Conservation (phyloP, 352 stramenopile species). For the Phytophthora fragariaefolia region DNA sequence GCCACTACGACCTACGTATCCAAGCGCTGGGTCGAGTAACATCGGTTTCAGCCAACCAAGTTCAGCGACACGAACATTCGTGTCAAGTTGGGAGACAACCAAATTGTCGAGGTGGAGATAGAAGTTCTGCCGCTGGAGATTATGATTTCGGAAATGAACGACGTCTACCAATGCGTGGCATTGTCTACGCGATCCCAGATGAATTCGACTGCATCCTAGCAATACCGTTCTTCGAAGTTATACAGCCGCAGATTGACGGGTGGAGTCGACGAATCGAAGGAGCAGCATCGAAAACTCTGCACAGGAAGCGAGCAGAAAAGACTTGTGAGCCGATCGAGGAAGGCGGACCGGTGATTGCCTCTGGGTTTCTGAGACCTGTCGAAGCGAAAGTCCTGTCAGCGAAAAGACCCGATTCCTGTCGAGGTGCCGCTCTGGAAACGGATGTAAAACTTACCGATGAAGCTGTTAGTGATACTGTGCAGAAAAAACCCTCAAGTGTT, state of each 20-base stretch:
- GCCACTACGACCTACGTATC: constrained; percentile 10
- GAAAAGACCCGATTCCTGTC: constrained; percentile 23
- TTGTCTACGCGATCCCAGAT: no score
- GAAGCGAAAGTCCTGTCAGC: constrained; percentile 17
- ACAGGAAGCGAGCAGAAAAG: not conserved
- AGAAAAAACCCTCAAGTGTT: constrained; percentile 7
- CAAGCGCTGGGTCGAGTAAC: constrained; percentile 1
- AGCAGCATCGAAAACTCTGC: constrained; percentile 10
- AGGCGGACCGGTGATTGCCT: constrained; percentile 12
- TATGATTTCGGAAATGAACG: no score
- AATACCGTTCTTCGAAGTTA: no score
- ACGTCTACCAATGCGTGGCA: no score
- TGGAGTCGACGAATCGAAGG: no score
- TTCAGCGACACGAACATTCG: constrained; percentile 22
- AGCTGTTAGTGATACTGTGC: not conserved
- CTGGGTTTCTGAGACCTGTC: constrained; percentile 12
- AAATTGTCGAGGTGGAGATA: constrained; percentile 2
- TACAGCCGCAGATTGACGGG: no score
- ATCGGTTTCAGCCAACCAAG: constrained; percentile 3
- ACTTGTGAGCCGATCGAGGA: constrained; percentile 9
- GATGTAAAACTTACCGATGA: constrained; percentile 9
- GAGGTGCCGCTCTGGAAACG: constrained; percentile 21
- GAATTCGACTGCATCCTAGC: no score
- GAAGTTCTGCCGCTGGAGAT: no score
- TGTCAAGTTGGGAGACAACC: constrained; percentile 11